A percentile compares a stretch with the other conserved stretches of the same genome.
phyloP scores from a whole-genome alignment of 495 filamentous ascomycete genomes.

The Penicillium salamii region DNA sequence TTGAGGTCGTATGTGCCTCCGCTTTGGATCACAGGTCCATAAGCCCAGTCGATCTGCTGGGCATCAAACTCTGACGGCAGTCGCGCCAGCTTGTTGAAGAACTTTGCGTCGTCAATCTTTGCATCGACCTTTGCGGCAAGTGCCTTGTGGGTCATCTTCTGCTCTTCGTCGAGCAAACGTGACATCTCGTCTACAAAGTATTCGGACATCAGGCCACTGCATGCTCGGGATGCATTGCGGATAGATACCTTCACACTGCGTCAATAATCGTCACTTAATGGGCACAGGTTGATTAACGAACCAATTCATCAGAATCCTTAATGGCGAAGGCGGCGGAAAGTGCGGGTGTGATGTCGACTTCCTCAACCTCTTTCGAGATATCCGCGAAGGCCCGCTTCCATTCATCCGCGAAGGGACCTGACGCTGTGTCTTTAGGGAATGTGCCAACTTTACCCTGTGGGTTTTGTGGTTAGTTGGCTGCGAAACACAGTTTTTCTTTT shows the following conservation, averaged over 20 bases:
- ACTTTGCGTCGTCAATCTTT: constrained; percentile 90
- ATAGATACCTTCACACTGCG: constrained; percentile 62
- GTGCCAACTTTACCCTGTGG: constrained; percentile 82
- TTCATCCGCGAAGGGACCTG: constrained; percentile 89
- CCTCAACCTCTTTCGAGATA: constrained; percentile 78
- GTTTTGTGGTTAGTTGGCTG: background rate
- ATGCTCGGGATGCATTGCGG: constrained; percentile 87
- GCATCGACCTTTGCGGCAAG: constrained; percentile 79
- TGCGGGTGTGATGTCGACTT: constrained; percentile 80
- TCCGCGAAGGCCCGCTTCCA: constrained; percentile 82
- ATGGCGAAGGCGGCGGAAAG: constrained; percentile 86
- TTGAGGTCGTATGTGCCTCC: constrained; percentile 92
- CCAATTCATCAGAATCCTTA: constrained; percentile 92
- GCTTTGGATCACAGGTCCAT: constrained; percentile 90
- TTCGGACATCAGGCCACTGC: constrained; percentile 84
- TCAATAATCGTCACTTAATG: constrained; percentile 5
- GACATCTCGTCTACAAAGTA: constrained; percentile 99
- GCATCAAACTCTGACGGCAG: constrained; percentile 84
- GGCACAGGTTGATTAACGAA: constrained; percentile 28
- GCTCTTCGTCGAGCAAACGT: constrained; percentile 86
- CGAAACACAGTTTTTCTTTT: background rate
- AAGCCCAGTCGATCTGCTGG: constrained; percentile 89
- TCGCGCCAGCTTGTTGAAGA: constrained; percentile 81
- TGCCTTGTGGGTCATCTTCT: constrained; percentile 87
- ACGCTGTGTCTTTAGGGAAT: constrained; percentile 75